Base-by-base conservation (phyloP, 2,329 filamentous ascomycete genomes). In the Neocucurbitaria cava region DNA sequence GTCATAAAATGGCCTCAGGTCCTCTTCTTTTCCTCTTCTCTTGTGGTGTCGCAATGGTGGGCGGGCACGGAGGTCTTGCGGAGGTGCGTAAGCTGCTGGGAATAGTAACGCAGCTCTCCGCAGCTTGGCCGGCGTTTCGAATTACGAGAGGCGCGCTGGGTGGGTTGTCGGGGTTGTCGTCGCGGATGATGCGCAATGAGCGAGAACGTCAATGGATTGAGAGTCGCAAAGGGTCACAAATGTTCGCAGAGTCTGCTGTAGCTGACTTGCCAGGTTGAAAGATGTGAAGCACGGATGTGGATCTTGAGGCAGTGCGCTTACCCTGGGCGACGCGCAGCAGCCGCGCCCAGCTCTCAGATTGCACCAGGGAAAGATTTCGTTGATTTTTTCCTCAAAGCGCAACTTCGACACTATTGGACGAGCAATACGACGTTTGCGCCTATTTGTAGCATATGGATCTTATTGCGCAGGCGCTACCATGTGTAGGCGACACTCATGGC, bases 1-100 rank as follows among this genome's bases (percentile, higher is more conserved):
- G 52, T 65, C 71, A 70, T 75, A 58, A 65, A 66, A 56, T 56
- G 9, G 33, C 49, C 30, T 31, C 43, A 18, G 3, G 23, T 24
- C 8, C n/a, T 10, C 45, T 23, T 26, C 36, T 48, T 28, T n/a
- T 24, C 26, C 26, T n/a, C 21, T 20, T 31, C 13, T 42, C 33
- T 30, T 26, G 20, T 31, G 46, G 11, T 35, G 46, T 36, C 21
- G 48, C 30, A 31, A 52, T 41, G 38, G 56, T 41, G 47, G 56
- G 35, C 46, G 60, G 54, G 46, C 23, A 49, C 55, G 53, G 56
- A 56, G 28, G 60, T 56, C 49, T 58, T 52, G 58, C 57, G 55
- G 59, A 61, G 61, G 51, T 59, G 59, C 54, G 59, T 61, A 56
- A 59, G 58, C 61, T 61, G 49, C 42, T 23, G 31, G 50, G 17